Percentiles rank a stretch among this genome's conserved stretches.
These are phyloP conservation scores for Thymus quinquecostatus DNA, from an alignment of 257 asterid species.

Conservation along the genomic window DNA sequence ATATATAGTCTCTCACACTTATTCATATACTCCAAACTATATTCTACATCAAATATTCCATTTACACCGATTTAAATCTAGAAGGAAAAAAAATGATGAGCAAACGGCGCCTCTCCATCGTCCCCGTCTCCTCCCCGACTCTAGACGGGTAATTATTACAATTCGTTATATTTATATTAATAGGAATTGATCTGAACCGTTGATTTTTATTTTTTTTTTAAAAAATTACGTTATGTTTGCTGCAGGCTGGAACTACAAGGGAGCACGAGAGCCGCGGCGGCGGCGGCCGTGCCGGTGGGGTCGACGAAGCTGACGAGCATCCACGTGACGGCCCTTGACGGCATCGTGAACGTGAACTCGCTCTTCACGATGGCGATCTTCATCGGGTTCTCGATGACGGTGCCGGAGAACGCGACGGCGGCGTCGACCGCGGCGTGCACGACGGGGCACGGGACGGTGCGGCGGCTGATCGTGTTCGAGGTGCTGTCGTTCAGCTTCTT, in stretches of 20 bases:
- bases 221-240: too few relatives aligned
- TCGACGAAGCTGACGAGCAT: conserved; percentile 17
- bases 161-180: too few relatives aligned
- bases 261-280: neutral
- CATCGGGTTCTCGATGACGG: conserved; percentile 39
- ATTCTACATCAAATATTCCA: too few relatives aligned
- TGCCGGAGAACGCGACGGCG: conserved; percentile 1
- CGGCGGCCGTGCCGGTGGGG: neutral
- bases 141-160: too few relatives aligned
- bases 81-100: too few relatives aligned
- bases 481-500: conserved; percentile 14
- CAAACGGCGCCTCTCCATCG: too few relatives aligned
- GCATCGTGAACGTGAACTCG: conserved; percentile 40
- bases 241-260: neutral
- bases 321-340: conserved; percentile 46
- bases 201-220: too few relatives aligned
- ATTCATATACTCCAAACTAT: too few relatives aligned
- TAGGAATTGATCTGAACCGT: too few relatives aligned
- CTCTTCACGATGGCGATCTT: conserved; percentile 47
- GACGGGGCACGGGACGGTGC: conserved; percentile 2
- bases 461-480: conserved; percentile 23
- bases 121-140: too few relatives aligned
- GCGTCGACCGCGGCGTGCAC: neutral
- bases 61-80: too few relatives aligned
- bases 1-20: too few relatives aligned